Evolutionary conservation across 164 flowering plant genomes (phyloP).

Genomic region (Liquidambar formosana): DNA sequence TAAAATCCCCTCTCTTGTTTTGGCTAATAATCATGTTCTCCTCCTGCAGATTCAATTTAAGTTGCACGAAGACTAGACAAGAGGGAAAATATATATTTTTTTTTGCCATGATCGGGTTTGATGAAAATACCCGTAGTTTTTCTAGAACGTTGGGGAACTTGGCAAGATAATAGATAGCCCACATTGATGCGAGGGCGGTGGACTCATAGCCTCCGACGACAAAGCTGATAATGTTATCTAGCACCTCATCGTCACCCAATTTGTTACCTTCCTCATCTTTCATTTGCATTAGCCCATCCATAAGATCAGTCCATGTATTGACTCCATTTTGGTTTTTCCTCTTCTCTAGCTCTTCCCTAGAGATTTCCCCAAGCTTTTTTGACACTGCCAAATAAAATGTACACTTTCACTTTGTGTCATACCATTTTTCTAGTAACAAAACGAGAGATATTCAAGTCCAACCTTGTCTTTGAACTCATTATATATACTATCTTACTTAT

Average conservation of each 20-base stretch:
- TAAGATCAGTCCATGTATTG: constrained; percentile 32
- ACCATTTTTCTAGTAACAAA: no score
- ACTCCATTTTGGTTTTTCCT: constrained; percentile 19
- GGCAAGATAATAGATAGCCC: constrained; percentile 58
- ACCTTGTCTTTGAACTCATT: no score
- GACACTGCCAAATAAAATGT: constrained; percentile 31
- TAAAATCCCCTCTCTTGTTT: constrained; percentile 32
- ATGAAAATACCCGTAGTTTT: constrained; percentile 49
- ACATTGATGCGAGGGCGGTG: constrained; percentile 42
- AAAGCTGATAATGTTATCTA: constrained; percentile 55
- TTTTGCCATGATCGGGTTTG: no score
- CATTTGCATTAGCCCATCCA: constrained; percentile 51
- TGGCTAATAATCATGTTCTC: constrained; percentile 35
- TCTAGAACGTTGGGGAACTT: constrained; percentile 49
- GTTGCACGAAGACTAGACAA: neutral
- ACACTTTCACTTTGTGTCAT: no score
- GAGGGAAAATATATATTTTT: no score
- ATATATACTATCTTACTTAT: no score
- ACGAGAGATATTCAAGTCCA: no score
- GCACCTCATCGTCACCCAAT: constrained; percentile 45
- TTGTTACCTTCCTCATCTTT: constrained; percentile 49
- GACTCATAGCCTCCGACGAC: constrained; percentile 52
- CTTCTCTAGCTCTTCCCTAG: constrained; percentile 40
- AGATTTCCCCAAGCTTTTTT: constrained; percentile 37
- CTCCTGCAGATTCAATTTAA: constrained; percentile 28